Evolutionary conservation across 2,329 filamentous ascomycete species (phyloP).

Genomic region (Bipolaris sorokiniana): DNA sequence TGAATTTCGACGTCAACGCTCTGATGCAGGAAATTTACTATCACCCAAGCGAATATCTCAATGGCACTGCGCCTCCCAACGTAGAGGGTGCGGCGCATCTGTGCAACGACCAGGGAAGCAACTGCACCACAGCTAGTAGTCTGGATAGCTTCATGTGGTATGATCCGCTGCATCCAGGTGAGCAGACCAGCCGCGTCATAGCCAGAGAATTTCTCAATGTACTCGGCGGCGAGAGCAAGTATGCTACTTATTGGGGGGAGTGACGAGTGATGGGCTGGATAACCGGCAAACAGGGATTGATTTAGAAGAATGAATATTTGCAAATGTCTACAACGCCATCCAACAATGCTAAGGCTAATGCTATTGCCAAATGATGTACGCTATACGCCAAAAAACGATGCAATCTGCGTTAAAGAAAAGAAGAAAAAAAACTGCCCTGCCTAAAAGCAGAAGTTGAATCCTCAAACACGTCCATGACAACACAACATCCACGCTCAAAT

Average conservation of each 20-base stretch:
- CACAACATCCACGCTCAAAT: conserved; percentile 2
- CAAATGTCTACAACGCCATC: not conserved
- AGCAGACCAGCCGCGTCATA: conserved; percentile 65
- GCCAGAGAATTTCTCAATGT: conserved; percentile 64
- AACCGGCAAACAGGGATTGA: no score
- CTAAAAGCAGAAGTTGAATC: not conserved
- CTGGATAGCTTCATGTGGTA: conserved; percentile 72
- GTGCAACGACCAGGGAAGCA: conserved; percentile 54
- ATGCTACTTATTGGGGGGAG: conserved; percentile 54
- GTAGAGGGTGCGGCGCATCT: conserved; percentile 64
- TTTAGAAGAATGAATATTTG: not conserved
- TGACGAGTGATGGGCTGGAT: not conserved
- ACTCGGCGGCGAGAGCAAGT: conserved; percentile 57
- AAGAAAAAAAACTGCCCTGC: not conserved
- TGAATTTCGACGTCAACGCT: conserved; percentile 70
- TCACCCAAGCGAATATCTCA: conserved; percentile 66
- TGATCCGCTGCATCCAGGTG: conserved; percentile 74
- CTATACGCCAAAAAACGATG: not conserved
- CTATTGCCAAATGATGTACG: not conserved
- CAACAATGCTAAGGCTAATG: not conserved
- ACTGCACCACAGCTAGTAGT: conserved; percentile 45
- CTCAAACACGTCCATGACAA: not conserved
- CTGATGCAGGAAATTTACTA: conserved; percentile 68
- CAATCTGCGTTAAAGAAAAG: not conserved
- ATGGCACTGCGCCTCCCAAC: conserved; percentile 66